Evolutionary conservation across 2,329 filamentous ascomycete species (phyloP).

Genomic region (Daldinia eschscholtzii): DNA sequence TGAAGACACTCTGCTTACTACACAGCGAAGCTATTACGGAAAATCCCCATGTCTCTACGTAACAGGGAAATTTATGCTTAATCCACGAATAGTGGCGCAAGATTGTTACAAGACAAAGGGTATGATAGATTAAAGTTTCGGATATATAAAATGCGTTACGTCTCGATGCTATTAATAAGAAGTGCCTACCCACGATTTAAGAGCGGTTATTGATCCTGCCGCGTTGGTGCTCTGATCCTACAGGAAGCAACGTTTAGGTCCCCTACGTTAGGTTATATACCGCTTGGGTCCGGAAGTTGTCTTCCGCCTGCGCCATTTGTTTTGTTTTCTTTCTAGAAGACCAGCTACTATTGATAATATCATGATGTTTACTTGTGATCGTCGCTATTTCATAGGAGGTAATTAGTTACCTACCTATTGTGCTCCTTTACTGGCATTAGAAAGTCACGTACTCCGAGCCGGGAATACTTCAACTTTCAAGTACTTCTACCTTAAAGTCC

Average conservation of each 20-base stretch:
- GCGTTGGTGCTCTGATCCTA: background rate
- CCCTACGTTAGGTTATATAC: background rate
- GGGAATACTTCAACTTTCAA: background rate
- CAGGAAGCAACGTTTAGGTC: background rate
- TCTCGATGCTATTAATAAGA: slow-evolving; percentile 28
- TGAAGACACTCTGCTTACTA: no score
- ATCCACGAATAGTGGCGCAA: background rate
- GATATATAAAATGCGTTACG: background rate
- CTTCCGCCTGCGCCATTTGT: background rate
- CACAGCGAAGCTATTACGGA: no score
- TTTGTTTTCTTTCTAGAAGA: background rate
- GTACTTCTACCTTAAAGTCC: background rate
- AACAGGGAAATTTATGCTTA: no score
- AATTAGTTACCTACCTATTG: no score
- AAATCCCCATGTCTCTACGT: no score
- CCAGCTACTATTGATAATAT: background rate
- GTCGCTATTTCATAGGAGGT: background rate
- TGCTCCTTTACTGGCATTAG: no score
- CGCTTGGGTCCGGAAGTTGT: background rate
- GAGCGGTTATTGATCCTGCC: slow-evolving; percentile 20
- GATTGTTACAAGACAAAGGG: no score
- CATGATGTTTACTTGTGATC: slow-evolving; percentile 1
- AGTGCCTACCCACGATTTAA: background rate
- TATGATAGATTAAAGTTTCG: background rate
- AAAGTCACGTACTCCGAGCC: background rate